Percentiles rank a stretch among this genome's conserved stretches.
These are phyloP conservation scores for Diddensiella transvaalensis DNA, from an alignment of 805 yeast species.

Conservation along the genomic window DNA sequence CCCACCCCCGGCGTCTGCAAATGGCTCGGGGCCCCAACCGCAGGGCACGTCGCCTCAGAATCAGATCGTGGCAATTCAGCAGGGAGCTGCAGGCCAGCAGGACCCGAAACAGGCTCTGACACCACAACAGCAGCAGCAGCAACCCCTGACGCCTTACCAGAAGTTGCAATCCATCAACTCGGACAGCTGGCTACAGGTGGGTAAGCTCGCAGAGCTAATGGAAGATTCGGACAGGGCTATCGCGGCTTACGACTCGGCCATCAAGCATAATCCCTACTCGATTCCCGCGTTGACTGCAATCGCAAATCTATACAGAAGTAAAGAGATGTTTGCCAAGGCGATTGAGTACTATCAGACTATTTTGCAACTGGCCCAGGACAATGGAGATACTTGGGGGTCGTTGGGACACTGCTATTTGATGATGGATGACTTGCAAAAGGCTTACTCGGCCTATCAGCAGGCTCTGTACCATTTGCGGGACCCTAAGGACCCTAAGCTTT, in stretches of 20 bases:
- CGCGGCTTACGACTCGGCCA: slow-evolving; percentile 80
- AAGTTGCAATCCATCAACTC: slow-evolving; percentile 36
- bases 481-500: slow-evolving; percentile 91
- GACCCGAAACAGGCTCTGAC: slow-evolving; percentile 6
- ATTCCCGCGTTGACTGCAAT: slow-evolving; percentile 80
- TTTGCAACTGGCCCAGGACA: slow-evolving; percentile 71
- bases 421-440: slow-evolving; percentile 94
- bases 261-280: slow-evolving; percentile 81
- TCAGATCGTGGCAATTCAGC: neutral
- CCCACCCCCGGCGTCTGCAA: slow-evolving; percentile 8
- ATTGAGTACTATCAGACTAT: slow-evolving; percentile 92
- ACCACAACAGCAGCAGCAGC: slow-evolving; percentile 17
- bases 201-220: slow-evolving; percentile 81
- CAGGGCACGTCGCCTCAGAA: slow-evolving; percentile 2
- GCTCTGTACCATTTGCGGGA: slow-evolving; percentile 87
- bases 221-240: slow-evolving; percentile 89
- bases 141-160: slow-evolving; percentile 15
- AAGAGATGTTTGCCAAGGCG: slow-evolving; percentile 90
- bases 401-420: slow-evolving; percentile 91
- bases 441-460: slow-evolving; percentile 94
- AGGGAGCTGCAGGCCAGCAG: neutral
- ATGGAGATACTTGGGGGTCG: slow-evolving; percentile 97
- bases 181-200: slow-evolving; percentile 83
- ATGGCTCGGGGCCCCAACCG: slow-evolving; percentile 10
- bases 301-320: slow-evolving; percentile 82